Percentiles rank a stretch among this genome's conserved stretches.
Evolutionary conservation across 2,329 filamentous ascomycete genomes (phyloP).

Genomic region (Alternaria tenuissima): DNA sequence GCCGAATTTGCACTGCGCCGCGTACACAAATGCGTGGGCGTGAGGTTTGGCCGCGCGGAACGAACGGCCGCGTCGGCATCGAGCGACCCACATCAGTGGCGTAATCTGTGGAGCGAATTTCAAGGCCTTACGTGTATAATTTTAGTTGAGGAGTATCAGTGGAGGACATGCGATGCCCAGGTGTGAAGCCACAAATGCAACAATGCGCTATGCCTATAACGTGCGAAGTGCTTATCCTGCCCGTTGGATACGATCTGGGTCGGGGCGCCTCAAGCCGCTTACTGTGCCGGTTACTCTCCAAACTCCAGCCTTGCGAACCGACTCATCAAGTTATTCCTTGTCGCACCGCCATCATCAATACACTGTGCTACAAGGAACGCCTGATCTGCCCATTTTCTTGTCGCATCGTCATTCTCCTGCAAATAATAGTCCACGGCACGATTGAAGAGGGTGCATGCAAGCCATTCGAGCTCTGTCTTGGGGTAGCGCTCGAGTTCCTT

Average conservation of each 20-base stretch:
- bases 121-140: conserved; percentile 12
- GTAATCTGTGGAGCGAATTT: conserved; percentile 12
- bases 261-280: not conserved
- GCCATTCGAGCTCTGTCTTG: conserved; percentile 75
- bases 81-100: conserved; percentile 16
- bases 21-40: not conserved
- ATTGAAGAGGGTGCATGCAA: conserved; percentile 69
- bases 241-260: conserved; percentile 1
- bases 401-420: conserved; percentile 61
- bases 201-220: conserved; percentile 5
- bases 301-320: conserved; percentile 53
- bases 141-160: conserved; percentile 1
- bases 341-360: conserved; percentile 59
- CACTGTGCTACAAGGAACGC: conserved; percentile 69
- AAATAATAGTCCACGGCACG: conserved; percentile 69
- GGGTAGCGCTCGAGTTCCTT: conserved; percentile 65
- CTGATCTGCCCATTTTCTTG: conserved; percentile 68
- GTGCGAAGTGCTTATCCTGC: not conserved
- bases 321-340: conserved; percentile 44
- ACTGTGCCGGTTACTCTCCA: conserved; percentile 1
- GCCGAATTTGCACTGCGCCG: not conserved
- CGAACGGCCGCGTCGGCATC: conserved; percentile 12
- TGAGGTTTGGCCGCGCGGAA: conserved; percentile 5
- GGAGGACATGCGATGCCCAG: not conserved
- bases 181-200: conserved; percentile 9